These are phyloP conservation scores for Tricholoma terreum DNA, from an alignment of 768 basidiomycete genomes.

Conservation along the genomic window DNA sequence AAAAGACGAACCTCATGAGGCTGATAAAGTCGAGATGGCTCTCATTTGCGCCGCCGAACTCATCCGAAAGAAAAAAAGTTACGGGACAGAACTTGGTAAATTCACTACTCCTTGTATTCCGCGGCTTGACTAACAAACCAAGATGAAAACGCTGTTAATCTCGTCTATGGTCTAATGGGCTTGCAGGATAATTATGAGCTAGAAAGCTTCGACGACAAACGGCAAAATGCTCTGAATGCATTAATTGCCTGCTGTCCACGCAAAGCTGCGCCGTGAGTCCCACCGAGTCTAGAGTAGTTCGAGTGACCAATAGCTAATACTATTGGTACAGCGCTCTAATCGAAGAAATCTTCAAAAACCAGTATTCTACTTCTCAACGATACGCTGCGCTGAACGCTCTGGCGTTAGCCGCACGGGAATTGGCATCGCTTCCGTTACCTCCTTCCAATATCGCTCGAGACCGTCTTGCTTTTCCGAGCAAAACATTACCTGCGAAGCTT, in stretches of 20 bases:
- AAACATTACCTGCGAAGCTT: constrained; percentile 64
- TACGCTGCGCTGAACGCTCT: constrained; percentile 83
- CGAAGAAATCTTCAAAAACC: constrained; percentile 92
- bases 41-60: constrained; percentile 77
- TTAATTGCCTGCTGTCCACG: constrained; percentile 77
- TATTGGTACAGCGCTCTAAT: constrained; percentile 59
- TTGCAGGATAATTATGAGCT: constrained; percentile 87
- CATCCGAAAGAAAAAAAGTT: constrained; percentile 78
- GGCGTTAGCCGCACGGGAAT: constrained; percentile 81
- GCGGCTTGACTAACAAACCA: neutral
- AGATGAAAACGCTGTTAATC: constrained; percentile 91
- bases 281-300: constrained; percentile 34
- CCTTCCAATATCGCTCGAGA: constrained; percentile 23
- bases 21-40: constrained; percentile 77
- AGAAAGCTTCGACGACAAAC: constrained; percentile 68
- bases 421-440: constrained; percentile 50
- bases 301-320: neutral
- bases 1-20: constrained; percentile 60
- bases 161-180: constrained; percentile 68
- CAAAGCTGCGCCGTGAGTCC: constrained; percentile 78
- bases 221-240: constrained; percentile 76
- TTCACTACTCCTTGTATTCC: neutral
- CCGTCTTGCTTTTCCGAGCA: constrained; percentile 72
- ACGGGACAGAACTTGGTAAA: constrained; percentile 85
- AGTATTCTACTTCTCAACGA: constrained; percentile 87